Base-by-base conservation (phyloP, 768 basidiomycete genomes). In the Mycena chlorophos region DNA sequence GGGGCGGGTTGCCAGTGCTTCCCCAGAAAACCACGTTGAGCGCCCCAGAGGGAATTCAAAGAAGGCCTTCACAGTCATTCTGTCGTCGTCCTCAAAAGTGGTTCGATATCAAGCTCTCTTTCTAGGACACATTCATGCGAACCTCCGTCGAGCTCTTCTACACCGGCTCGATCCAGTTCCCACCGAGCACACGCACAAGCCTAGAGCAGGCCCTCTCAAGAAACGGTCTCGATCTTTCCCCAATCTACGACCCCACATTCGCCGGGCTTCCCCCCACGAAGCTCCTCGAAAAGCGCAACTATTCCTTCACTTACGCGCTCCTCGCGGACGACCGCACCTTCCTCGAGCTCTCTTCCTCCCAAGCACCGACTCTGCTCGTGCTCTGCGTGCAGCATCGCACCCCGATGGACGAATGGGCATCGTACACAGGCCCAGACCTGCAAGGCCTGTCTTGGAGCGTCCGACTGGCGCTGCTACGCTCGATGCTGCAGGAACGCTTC, bases 311-410 rank as follows among this genome's bases (percentile, higher is more conserved):
- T 4, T 52, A 51, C 12, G 59, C 55, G 4, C 45, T 61, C 43
- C 31, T 61, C 27, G 60, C 60, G 10, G 60, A 61, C 51, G 30
- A 17, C 5, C 49, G 60, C 26, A 61, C 60, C 2, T 52, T 61
- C 31, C 4, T 26, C 10, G 60, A 61, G 39, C 56, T 61, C 13
- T 31, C 57, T 38, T 5, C 23, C 20, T 14, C 10, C 4, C 22
- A 16, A 13, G 6, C 40, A 19, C 56, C 60, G 6, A 57, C 60
- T 3, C n/a, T 61, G 26, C 10, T 42, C 3, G 56, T 61, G 6
- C 45, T 61, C 2, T 57, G 52, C 0, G 45, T 30, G 2, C 34
- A 27, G 0, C 26, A n/a, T 5, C 34, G 16, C 3, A 52, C 56
- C 37, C 38, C 60, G 14, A 37, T 51, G 49, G 10, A 51, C 13